Base-by-base conservation (phyloP, 176 grass and related monocot species). In the Carex scoparia region DNA sequence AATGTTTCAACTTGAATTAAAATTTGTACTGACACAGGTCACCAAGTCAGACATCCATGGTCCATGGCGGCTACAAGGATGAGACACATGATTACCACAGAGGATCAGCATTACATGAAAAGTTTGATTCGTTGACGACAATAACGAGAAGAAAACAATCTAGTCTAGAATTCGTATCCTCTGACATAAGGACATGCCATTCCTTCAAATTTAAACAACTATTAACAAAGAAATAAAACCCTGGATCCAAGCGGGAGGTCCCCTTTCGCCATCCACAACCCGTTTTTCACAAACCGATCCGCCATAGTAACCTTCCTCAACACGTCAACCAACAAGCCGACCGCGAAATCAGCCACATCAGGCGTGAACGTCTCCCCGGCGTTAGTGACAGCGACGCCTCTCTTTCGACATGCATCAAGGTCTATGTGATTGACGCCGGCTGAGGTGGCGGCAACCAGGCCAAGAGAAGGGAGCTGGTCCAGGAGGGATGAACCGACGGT, bases 371-470 rank as follows among this genome's bases (percentile, higher is more conserved):
- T 4, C 15, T 78, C 48, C 12, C 69, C 90, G 2, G 87, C 87
- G 38, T 92, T 89, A 49, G 87, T 61, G 30, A 92, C 62, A 9
- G 53, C 55, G 5, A 89, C 42, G 30, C 87, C 87, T 62, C 87
- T 88, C 85, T 84, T 75, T 16, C 30, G 5, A 65, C 90, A 92
- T 74, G 78, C 85, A 37, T 69, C 49, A 37, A 89, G 68, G 40
- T 92, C 87, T 40, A 92, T 51, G 68, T 92, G 82, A 30, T 89
- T 65, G 6, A 89, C 5, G 5, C 87, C 87, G 0, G 69, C 40
- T 28, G 77, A 85, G 62, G 32, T 3, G 63, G 54, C 30, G 15
- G 86, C 27, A 1, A 92, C 49, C 68, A 86, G 71, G 35, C 76
- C 30, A n/a, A 92, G 90, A 2, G 79, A 71, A 7, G 82, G 87